Base-by-base conservation (phyloP, 1,284 basidiomycete genomes). In the Hemileia vastatrix region DNA sequence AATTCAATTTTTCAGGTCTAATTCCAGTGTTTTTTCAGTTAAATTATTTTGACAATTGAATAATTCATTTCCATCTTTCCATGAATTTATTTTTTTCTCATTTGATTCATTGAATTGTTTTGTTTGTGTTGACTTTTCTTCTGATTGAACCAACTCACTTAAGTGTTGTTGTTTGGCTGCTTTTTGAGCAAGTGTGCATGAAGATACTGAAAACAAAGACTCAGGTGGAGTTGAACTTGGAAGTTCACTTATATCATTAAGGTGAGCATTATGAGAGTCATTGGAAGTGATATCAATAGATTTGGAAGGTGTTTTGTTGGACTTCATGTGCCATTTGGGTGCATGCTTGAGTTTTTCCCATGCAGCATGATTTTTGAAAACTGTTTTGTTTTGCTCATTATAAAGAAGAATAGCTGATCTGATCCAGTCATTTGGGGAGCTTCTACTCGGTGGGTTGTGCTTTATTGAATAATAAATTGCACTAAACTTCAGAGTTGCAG, bases 91-190 rank as follows among this genome's bases (percentile, higher is more conserved):
- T n/a, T n/a, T n/a, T n/a, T n/a, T n/a, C n/a, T n/a, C n/a, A n/a
- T n/a, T n/a, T n/a, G n/a, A n/a, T n/a, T n/a, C n/a, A n/a, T n/a
- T n/a, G n/a, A n/a, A n/a, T n/a, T n/a, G n/a, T n/a, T n/a, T n/a
- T n/a, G n/a, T n/a, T n/a, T n/a, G n/a, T n/a, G n/a, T n/a, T n/a
- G n/a, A n/a, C n/a, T n/a, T n/a, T n/a, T n/a, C n/a, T n/a, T n/a
- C n/a, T n/a, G n/a, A n/a, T n/a, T n/a, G n/a, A n/a, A n/a, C n/a
- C n/a, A n/a, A n/a, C n/a, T n/a, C n/a, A n/a, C n/a, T n/a, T n/a
- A n/a, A n/a, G n/a, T n/a, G 43, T 24, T 27, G 55, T 19, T 32
- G 47, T 32, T 57, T 57, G n/a, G 54, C 40, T 57, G 36, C 36
- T 19, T 45, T 45, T 44, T 31, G 19, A 49, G 27, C 45, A 2